Evolutionary conservation across 2,329 filamentous ascomycete species (phyloP), one percentile per base, ranked within the genome.

Genomic region (Fusarium nurragi): DNA sequence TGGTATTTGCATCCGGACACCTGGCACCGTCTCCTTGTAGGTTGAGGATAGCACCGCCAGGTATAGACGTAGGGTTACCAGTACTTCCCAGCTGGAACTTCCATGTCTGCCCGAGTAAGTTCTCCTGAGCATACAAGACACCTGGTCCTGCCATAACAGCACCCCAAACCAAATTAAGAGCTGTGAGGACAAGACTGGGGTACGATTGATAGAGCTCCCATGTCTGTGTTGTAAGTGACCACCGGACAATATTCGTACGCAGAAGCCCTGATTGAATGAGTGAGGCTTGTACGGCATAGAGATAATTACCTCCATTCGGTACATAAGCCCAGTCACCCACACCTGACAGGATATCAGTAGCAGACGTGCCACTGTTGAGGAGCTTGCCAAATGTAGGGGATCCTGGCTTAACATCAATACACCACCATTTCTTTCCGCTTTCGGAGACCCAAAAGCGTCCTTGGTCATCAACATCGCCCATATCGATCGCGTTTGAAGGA

Each of bases 11-110:
- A 50, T 34, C 59, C 39, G 11, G 46, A 48, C 62, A 65, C 26
- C 60, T 65, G 6, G 62, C 62, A 23, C 62, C 62, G 16, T 65
- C 62, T 36, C 57, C 60, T 5, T 45, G 39, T 12, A 64, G 25
- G 18, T 36, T 49, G n/a, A 53, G 21, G 8, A 61, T 25, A 12
- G 26, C 11, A 16, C 52, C 57, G 3, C 50, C 39, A 0, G 41
- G 32, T 10, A 53, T 40, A 8, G 19, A 0, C 4, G 32, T 49
- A 18, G 57, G 51, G 8, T 23, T 18, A n/a, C 19, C 34, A 18
- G 22, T 49, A 12, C 9, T 41, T 10, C 49, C 32, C 6, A 56
- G 22, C 5, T 38, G 44, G 25, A 65, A 63, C 37, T 39, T 64
- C 45, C 37, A 55, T 4, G 52, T 64, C 16, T 38, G 40, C 12